These are phyloP conservation scores for Zymoseptoria brevis DNA, from an alignment of 2,329 filamentous ascomycete genomes.

Conservation along the genomic window DNA sequence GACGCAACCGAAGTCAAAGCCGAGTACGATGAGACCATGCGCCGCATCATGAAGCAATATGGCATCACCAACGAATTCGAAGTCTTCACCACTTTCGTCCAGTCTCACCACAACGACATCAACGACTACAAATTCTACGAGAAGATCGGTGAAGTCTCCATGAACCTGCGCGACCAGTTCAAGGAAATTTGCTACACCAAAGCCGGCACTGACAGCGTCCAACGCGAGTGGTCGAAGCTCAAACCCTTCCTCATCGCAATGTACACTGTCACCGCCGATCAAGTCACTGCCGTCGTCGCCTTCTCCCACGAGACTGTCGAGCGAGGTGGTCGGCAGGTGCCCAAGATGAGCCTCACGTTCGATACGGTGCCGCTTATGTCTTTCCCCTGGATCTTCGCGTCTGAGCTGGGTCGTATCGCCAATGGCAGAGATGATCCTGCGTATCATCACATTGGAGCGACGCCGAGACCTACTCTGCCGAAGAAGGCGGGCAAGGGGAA, in stretches of 20 bases:
- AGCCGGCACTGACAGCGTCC: conserved; percentile 41
- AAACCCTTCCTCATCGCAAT: conserved; percentile 75
- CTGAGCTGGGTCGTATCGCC: conserved; percentile 63
- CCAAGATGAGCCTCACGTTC: conserved; percentile 33
- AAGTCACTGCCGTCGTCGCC: conserved; percentile 54
- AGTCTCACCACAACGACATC: conserved; percentile 63
- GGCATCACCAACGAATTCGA: conserved; percentile 85
- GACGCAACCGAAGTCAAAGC: conserved; percentile 60
- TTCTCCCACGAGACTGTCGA: conserved; percentile 39
- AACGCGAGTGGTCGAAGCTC: conserved; percentile 47
- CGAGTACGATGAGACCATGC: conserved; percentile 69
- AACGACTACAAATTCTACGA: conserved; percentile 83
- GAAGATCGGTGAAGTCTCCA: conserved; percentile 63
- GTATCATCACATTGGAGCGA: conserved; percentile 1
- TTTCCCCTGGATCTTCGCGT: conserved; percentile 85
- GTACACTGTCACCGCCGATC: conserved; percentile 72
- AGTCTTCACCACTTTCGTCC: conserved; percentile 77
- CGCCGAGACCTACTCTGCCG: conserved; percentile 8
- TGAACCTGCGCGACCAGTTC: conserved; percentile 60
- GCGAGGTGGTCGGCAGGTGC: conserved; percentile 33
- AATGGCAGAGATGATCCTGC: conserved; percentile 27
- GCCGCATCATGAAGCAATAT: conserved; percentile 75
- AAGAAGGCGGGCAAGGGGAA: conserved; percentile 4
- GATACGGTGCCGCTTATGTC: conserved; percentile 71
- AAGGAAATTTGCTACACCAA: conserved; percentile 57